phyloP scores from a whole-genome alignment of 495 filamentous ascomycete genomes.

The Penicillium canariense region DNA sequence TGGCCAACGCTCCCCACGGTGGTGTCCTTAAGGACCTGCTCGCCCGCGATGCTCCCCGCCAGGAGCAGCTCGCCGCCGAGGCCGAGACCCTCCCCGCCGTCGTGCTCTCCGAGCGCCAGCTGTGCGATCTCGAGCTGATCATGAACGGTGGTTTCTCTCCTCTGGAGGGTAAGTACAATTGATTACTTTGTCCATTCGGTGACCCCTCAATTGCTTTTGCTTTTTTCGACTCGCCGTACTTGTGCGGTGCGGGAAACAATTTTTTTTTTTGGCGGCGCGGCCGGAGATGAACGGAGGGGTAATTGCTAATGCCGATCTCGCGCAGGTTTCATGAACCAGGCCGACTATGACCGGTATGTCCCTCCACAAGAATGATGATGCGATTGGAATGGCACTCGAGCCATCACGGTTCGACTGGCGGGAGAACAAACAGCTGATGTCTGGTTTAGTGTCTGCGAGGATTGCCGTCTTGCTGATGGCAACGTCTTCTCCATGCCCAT shows the following conservation, averaged over 20 bases:
- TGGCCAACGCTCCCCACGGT: slow-evolving; percentile 88
- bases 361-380: slow-evolving; percentile 1
- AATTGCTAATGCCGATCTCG: slow-evolving; percentile 30
- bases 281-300: slow-evolving; percentile 24
- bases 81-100: slow-evolving; percentile 86
- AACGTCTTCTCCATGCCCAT: slow-evolving; percentile 97
- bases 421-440: slow-evolving; percentile 11
- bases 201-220: neutral
- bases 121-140: slow-evolving; percentile 95
- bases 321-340: slow-evolving; percentile 92
- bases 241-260: neutral
- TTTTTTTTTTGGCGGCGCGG: slow-evolving; percentile 4
- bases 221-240: neutral
- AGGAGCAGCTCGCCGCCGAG: slow-evolving; percentile 72
- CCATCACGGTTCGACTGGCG: neutral
- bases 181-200: neutral
- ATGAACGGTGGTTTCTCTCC: slow-evolving; percentile 97
- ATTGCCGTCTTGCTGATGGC: slow-evolving; percentile 82
- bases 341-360: slow-evolving; percentile 87
- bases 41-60: slow-evolving; percentile 79
- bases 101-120: slow-evolving; percentile 83
- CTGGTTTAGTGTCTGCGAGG: slow-evolving; percentile 71
- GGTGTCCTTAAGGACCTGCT: slow-evolving; percentile 96
- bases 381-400: slow-evolving; percentile 13
- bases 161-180: slow-evolving; percentile 73